Percentiles rank a stretch among this genome's conserved stretches.
Conservation (phyloP, 2,329 filamentous ascomycete species). For the Fusarium chlamydosporum region DNA sequence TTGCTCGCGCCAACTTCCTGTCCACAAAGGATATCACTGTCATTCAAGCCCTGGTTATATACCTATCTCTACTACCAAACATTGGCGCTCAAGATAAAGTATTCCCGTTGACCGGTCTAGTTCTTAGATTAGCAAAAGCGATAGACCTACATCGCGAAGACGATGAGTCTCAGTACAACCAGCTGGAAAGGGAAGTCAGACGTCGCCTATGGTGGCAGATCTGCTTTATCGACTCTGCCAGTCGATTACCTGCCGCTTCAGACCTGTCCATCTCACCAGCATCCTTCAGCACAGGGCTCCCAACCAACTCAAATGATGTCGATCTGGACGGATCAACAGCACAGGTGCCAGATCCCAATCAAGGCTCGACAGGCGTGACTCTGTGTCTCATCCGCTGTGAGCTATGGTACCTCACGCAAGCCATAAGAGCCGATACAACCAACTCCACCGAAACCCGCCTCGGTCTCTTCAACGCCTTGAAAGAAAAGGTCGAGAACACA, state of each 20-base stretch:
- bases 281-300: conserved; percentile 59
- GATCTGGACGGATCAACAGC: conserved; percentile 8
- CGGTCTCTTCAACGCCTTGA: conserved; percentile 24
- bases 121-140: conserved; percentile 47
- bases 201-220: conserved; percentile 52
- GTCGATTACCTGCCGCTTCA: conserved; percentile 20
- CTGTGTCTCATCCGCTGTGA: conserved; percentile 49
- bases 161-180: neutral
- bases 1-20: conserved; percentile 47
- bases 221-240: conserved; percentile 49
- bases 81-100: conserved; percentile 43
- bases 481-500: conserved; percentile 23
- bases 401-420: conserved; percentile 47
- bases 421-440: conserved; percentile 21
- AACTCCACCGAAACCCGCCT: conserved; percentile 27
- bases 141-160: conserved; percentile 38
- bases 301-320: conserved; percentile 60
- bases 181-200: conserved; percentile 40
- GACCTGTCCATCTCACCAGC: conserved; percentile 42
- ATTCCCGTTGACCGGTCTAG: conserved; percentile 46
- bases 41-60: conserved; percentile 50
- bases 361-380: conserved; percentile 25
- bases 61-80: conserved; percentile 43
- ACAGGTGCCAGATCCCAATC: neutral
- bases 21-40: conserved; percentile 43